A percentile compares a stretch with the other conserved stretches of the same genome.
Conservation (phyloP, 345 rosid species). For the Odontarrhena argentea region DNA sequence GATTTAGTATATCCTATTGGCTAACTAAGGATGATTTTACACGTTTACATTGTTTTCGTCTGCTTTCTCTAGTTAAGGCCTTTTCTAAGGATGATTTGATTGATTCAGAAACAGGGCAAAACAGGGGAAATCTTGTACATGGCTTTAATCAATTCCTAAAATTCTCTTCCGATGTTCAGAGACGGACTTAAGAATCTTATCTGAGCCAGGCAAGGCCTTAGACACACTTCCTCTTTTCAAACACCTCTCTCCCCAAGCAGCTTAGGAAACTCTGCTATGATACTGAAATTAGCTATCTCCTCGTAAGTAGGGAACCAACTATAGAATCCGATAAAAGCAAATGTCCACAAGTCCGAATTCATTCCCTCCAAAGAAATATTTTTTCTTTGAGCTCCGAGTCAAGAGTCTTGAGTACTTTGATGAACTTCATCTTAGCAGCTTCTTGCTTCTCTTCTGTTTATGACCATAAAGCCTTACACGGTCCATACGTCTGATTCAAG, state of each 20-base stretch:
- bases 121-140: not conserved
- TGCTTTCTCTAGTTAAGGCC: too few species aligned
- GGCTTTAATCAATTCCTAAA: not conserved
- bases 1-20: too few species aligned
- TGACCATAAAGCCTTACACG: conserved; percentile 17
- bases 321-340: conserved; percentile 26
- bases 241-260: conserved; percentile 22
- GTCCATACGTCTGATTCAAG: conserved; percentile 10
- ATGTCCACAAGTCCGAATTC: conserved; percentile 23
- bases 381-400: conserved; percentile 19
- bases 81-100: too few species aligned
- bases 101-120: not conserved
- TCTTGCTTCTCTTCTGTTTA: conserved; percentile 27
- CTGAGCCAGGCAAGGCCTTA: conserved; percentile 22
- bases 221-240: conserved; percentile 21
- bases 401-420: conserved; percentile 16
- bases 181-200: conserved; percentile 20
- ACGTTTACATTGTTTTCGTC: too few species aligned
- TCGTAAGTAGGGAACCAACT: conserved; percentile 28
- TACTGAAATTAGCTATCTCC: conserved; percentile 8
- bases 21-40: too few species aligned
- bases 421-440: conserved; percentile 18
- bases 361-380: not conserved
- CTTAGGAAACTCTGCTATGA: conserved; percentile 21
- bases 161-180: conserved; percentile 22